Evolutionary conservation across 2,329 filamentous ascomycete genomes (phyloP).

Genomic region (Fusarium subtropicale): DNA sequence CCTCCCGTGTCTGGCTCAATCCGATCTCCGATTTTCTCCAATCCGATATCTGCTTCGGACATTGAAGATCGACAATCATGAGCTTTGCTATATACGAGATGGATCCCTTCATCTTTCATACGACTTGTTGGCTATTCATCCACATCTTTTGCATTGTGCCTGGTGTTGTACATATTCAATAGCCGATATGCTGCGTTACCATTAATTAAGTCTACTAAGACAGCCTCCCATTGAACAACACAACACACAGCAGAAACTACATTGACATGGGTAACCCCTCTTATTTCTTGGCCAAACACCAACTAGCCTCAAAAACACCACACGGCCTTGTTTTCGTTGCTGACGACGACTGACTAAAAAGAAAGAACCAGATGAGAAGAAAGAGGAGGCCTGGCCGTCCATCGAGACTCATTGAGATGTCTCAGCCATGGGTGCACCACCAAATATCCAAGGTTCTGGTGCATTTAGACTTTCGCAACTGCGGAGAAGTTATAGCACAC

Average conservation of each 20-base stretch:
- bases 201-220: constrained; percentile 1
- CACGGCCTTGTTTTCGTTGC: constrained; percentile 43
- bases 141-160: neutral
- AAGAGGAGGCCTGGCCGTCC: constrained; percentile 8
- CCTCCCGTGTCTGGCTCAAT: constrained; percentile 32
- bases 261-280: constrained; percentile 40
- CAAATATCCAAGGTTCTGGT: constrained; percentile 17
- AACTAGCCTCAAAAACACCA: constrained; percentile 26
- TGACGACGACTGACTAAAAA: constrained; percentile 39
- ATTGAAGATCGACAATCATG: constrained; percentile 22
- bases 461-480: constrained; percentile 18
- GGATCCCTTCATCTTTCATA: neutral
- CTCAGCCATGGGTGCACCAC: constrained; percentile 18
- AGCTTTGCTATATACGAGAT: constrained; percentile 9
- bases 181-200: constrained; percentile 7
- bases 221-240: constrained; percentile 19
- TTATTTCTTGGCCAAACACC: constrained; percentile 29
- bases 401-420: constrained; percentile 13
- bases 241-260: constrained; percentile 29
- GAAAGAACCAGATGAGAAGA: constrained; percentile 20
- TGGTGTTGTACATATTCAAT: neutral
- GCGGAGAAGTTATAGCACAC: neutral
- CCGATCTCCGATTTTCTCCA: constrained; percentile 41
- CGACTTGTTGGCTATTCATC: neutral
- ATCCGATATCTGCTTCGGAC: constrained; percentile 10